Evolutionary conservation across 2,329 filamentous ascomycete genomes (phyloP).

Genomic region (Trichoderma polysporum): DNA sequence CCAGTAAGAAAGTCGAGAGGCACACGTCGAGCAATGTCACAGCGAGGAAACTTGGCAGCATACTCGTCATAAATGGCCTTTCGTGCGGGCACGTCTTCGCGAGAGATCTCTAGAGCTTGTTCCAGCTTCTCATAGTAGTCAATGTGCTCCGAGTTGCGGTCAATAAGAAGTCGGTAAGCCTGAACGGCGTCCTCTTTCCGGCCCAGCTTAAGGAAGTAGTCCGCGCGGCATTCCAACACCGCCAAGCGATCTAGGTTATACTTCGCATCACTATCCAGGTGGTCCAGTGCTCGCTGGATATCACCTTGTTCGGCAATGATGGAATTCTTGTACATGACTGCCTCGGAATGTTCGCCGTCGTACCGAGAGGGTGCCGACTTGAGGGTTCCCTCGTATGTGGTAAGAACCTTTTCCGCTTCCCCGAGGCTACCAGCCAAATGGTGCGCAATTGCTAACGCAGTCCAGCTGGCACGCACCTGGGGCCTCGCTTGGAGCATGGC

Average conservation of each 20-base stretch:
- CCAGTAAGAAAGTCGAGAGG: slow-evolving; percentile 86
- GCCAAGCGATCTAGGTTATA: slow-evolving; percentile 79
- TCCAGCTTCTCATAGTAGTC: slow-evolving; percentile 81
- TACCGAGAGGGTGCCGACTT: slow-evolving; percentile 73
- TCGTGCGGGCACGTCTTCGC: slow-evolving; percentile 59
- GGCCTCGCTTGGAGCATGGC: slow-evolving; percentile 85
- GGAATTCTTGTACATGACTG: slow-evolving; percentile 89
- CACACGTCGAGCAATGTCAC: slow-evolving; percentile 81
- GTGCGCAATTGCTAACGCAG: slow-evolving; percentile 89
- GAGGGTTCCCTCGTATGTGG: slow-evolving; percentile 88
- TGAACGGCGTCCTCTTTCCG: slow-evolving; percentile 76
- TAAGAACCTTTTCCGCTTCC: slow-evolving; percentile 87
- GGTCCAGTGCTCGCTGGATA: slow-evolving; percentile 76
- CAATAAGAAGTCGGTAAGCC: slow-evolving; percentile 77
- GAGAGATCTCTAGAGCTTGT: slow-evolving; percentile 61
- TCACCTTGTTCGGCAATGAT: slow-evolving; percentile 91
- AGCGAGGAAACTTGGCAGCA: slow-evolving; percentile 75
- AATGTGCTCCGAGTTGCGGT: slow-evolving; percentile 84
- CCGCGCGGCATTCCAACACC: slow-evolving; percentile 80
- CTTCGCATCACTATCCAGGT: slow-evolving; percentile 76
- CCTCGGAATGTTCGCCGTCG: slow-evolving; percentile 92
- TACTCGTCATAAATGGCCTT: slow-evolving; percentile 76
- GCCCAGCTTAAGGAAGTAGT: slow-evolving; percentile 77
- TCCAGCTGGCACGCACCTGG: slow-evolving; percentile 89
- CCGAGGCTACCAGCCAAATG: slow-evolving; percentile 83